These are phyloP conservation scores for Solanum pennellii DNA, from an alignment of 257 asterid genomes.

Conservation along the genomic window DNA sequence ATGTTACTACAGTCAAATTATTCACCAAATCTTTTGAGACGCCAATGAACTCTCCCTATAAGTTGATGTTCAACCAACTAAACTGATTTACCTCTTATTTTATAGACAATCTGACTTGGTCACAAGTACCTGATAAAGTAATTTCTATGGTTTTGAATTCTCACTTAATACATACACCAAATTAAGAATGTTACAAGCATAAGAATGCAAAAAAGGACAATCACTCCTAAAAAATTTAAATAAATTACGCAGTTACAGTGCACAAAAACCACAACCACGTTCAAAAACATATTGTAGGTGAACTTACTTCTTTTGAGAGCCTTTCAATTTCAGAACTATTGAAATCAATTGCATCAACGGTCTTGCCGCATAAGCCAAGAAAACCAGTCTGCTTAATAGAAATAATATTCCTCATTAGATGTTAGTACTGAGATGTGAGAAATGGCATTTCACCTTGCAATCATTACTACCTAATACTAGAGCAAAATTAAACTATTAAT, in stretches of 20 bases:
- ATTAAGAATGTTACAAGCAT: neutral
- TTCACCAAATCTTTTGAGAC: neutral
- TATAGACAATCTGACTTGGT: neutral
- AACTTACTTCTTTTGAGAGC: slow-evolving; percentile 65
- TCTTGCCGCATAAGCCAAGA: slow-evolving; percentile 72
- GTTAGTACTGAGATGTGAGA: slow-evolving; percentile 8
- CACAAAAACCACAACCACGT: neutral
- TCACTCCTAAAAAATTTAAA: neutral
- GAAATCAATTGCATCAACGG: slow-evolving; percentile 72
- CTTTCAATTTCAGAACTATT: slow-evolving; percentile 66
- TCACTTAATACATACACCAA: neutral
- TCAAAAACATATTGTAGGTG: neutral
- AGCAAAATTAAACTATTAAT: neutral
- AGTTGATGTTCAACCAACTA: neutral
- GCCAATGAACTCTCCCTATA: neutral
- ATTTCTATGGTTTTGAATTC: neutral
- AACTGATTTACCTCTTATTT: neutral
- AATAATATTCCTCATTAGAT: slow-evolving; percentile 7
- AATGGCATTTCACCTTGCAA: neutral
- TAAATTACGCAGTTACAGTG: neutral
- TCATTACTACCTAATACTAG: neutral
- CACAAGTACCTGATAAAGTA: neutral
- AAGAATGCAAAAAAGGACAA: neutral
- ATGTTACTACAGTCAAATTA: neutral
- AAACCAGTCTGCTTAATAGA: slow-evolving; percentile 63